Evolutionary conservation across 1,284 basidiomycete species (phyloP).

Genomic region (Ceraceosorus guamensis): DNA sequence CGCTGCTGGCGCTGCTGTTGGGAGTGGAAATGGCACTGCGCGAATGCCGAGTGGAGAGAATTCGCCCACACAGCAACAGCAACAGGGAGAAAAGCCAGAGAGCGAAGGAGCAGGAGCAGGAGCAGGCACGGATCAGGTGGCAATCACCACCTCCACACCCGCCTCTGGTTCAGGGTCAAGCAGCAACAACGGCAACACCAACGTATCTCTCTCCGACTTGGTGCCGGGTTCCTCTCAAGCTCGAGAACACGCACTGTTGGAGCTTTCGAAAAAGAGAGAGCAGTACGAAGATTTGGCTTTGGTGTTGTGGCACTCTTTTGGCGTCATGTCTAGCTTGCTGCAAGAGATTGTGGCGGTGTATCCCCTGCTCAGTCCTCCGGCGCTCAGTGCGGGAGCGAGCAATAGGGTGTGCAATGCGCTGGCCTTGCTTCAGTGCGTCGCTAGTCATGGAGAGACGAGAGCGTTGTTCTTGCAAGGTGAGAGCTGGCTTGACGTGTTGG

Average conservation of each 20-base stretch:
- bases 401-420: conserved; percentile 99
- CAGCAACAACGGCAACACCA: too few species aligned
- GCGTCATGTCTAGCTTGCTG: conserved; percentile 95
- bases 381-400: conserved; percentile 94
- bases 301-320: conserved; percentile 98
- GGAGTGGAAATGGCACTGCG: too few species aligned
- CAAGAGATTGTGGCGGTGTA: conserved; percentile 99
- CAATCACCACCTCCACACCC: background rate
- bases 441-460: conserved; percentile 44
- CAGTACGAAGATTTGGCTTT: conserved; percentile 97
- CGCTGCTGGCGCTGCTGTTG: background rate
- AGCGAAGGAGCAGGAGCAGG: conserved; percentile 3
- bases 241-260: conserved; percentile 55
- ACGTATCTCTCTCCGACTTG: too few species aligned
- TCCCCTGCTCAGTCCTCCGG: conserved; percentile 87
- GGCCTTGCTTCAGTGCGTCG: conserved; percentile 93
- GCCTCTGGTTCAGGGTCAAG: too few species aligned
- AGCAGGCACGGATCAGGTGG: background rate
- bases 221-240: too few species aligned
- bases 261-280: conserved; percentile 97
- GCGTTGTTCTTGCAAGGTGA: conserved; percentile 40
- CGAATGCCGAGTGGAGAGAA: background rate
- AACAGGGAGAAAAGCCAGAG: conserved; percentile 2
- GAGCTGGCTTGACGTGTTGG: background rate
- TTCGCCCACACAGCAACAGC: background rate